Evolutionary conservation across 768 basidiomycete genomes (phyloP).

Genomic region (Leucosporidium yakuticum): DNA sequence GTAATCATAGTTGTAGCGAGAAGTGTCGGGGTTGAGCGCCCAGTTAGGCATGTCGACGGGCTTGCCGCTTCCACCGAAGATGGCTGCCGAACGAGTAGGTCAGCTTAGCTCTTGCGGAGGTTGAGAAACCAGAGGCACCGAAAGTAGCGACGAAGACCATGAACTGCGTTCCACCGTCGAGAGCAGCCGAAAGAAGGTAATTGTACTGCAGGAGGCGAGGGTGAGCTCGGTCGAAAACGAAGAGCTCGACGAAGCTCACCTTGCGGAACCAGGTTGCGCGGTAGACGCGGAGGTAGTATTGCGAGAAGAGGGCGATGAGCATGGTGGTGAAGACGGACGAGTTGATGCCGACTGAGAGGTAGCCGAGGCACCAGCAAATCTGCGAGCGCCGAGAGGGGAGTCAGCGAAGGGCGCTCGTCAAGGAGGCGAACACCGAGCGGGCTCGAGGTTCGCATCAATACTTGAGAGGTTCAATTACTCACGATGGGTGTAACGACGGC

Average conservation of each 20-base stretch:
- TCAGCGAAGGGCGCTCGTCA: not conserved
- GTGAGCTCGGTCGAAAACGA: no score
- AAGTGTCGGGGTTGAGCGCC: slow-evolving; percentile 46
- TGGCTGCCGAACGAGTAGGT: slow-evolving; percentile 39
- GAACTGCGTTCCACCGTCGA: slow-evolving; percentile 60
- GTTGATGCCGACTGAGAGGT: slow-evolving; percentile 57
- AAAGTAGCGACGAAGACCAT: slow-evolving; percentile 62
- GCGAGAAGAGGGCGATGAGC: slow-evolving; percentile 55
- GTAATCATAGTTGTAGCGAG: slow-evolving; percentile 41
- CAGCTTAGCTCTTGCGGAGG: no score
- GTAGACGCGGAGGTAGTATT: slow-evolving; percentile 52
- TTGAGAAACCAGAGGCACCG: slow-evolving; percentile 42
- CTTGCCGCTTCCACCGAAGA: slow-evolving; percentile 49
- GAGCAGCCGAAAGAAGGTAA: slow-evolving; percentile 53
- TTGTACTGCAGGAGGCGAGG: slow-evolving; percentile 28
- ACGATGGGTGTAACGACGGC: slow-evolving; percentile 42
- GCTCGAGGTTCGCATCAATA: no score
- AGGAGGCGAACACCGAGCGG: slow-evolving; percentile 41
- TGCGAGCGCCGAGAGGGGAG: no score
- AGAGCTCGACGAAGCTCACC: not conserved
- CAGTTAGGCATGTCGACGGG: slow-evolving; percentile 29
- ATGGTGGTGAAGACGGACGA: slow-evolving; percentile 51
- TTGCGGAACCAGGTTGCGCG: slow-evolving; percentile 60
- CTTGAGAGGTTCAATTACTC: not conserved
- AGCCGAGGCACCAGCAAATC: slow-evolving; percentile 49